These are phyloP conservation scores for Umbelopsis vinacea DNA, from an alignment of 192 early-diverging fungal species.

Conservation along the genomic window DNA sequence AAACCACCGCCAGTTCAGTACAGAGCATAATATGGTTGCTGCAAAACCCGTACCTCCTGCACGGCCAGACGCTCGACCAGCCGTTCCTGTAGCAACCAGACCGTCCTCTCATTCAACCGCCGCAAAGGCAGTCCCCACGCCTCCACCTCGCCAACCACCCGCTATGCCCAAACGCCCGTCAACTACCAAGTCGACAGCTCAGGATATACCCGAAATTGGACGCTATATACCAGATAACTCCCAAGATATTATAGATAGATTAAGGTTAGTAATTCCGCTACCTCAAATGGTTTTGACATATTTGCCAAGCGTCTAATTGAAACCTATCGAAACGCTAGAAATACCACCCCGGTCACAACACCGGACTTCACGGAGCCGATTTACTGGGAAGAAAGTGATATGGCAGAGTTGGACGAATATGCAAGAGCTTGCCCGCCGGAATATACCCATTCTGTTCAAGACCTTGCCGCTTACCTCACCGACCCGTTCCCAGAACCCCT, in stretches of 20 bases:
- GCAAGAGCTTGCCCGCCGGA: conserved; percentile 30
- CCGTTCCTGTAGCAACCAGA: conserved; percentile 10
- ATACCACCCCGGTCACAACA: background rate
- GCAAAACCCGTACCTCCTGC: background rate
- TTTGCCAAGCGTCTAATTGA: background rate
- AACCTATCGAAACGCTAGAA: background rate
- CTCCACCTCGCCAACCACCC: conserved; percentile 4
- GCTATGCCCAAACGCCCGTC: background rate
- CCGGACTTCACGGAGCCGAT: background rate
- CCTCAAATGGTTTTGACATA: background rate
- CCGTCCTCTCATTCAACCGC: background rate
- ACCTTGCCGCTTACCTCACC: conserved; percentile 48
- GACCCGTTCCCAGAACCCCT: conserved; percentile 47
- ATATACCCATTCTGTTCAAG: conserved; percentile 19
- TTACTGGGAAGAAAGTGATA: conserved; percentile 29
- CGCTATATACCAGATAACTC: background rate
- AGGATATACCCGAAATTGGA: background rate
- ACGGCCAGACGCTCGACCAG: background rate
- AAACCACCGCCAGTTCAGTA: background rate
- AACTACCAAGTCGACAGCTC: background rate
- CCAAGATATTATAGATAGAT: conserved; percentile 8
- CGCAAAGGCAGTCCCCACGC: conserved; percentile 6
- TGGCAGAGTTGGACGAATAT: conserved; percentile 45
- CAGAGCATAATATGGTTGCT: background rate
- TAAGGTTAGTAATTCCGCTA: background rate